phyloP scores from a whole-genome alignment of 208 protist genomes.

The Wallacemonas collosoma region DNA sequence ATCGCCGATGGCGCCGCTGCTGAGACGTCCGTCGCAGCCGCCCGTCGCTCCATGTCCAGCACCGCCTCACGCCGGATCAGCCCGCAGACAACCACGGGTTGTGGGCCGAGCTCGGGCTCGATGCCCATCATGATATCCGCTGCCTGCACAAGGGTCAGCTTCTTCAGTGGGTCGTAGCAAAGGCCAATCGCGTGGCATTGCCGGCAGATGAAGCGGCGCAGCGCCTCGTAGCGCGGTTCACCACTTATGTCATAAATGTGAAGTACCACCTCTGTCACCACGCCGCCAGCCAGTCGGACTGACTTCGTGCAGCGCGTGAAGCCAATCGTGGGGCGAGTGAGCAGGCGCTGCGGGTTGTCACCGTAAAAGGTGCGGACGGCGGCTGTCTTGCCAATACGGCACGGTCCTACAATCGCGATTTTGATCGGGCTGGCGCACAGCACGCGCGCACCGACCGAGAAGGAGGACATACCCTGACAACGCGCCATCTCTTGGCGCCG shows the following conservation, averaged over 20 bases:
- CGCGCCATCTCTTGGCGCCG: conserved; percentile 74
- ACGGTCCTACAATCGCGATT: conserved; percentile 75
- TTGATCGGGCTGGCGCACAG: conserved; percentile 74
- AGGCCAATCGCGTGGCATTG: conserved; percentile 76
- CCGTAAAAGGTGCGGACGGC: conserved; percentile 48
- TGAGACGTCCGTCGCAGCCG: not conserved
- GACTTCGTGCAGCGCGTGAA: conserved; percentile 51
- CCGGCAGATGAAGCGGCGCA: conserved; percentile 75
- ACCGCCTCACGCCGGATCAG: conserved; percentile 28
- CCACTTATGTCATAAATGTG: conserved; percentile 80
- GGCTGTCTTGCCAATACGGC: conserved; percentile 72
- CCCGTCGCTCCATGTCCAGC: not conserved
- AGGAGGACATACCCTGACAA: conserved; percentile 76
- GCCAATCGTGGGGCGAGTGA: conserved; percentile 56
- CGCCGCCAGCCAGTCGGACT: conserved; percentile 41
- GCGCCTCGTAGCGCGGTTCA: conserved; percentile 59
- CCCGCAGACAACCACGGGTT: conserved; percentile 83
- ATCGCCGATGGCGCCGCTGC: not conserved
- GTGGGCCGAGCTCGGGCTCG: conserved; percentile 63
- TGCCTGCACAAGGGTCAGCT: conserved; percentile 79
- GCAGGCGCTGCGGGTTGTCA: conserved; percentile 19
- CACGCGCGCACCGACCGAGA: conserved; percentile 64
- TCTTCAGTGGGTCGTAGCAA: conserved; percentile 76
- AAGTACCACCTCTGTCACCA: conserved; percentile 60
- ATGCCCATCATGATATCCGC: conserved; percentile 81